These are phyloP conservation scores for Hymenoscyphus repandus DNA, from an alignment of 2,329 filamentous ascomycete species.

Conservation along the genomic window DNA sequence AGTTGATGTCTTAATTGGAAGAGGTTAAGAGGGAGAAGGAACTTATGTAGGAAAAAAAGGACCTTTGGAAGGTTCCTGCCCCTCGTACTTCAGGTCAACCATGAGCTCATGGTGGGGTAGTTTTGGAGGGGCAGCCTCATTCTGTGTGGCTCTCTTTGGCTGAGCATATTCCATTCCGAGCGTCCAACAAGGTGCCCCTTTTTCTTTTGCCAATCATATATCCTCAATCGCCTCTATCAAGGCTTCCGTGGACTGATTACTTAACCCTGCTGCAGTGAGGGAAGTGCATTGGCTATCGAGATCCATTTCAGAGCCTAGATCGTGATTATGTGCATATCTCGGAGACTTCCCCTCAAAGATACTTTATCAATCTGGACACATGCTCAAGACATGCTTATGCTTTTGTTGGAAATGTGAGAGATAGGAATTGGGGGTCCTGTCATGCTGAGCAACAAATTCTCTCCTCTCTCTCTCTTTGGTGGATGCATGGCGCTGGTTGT, in stretches of 20 bases:
- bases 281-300: background rate
- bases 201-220: background rate
- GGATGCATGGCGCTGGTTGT: too few species aligned
- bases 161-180: too few species aligned
- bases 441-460: too few species aligned
- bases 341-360: too few species aligned
- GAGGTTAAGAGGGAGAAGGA: background rate
- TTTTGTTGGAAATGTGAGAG: background rate
- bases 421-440: background rate
- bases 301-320: background rate
- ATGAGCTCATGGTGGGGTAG: background rate
- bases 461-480: too few species aligned
- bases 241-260: background rate
- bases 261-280: background rate
- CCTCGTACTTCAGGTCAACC: background rate
- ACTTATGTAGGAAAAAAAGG: background rate
- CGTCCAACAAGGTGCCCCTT: background rate
- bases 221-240: background rate
- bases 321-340: background rate
- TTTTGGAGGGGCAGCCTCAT: background rate
- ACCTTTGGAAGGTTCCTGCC: background rate
- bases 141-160: background rate
- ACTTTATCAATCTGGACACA: too few species aligned
- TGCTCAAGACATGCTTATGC: background rate
- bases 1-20: background rate